Evolutionary conservation across 331 rosid genomes (phyloP).

Genomic region (Erythrophleum ivorense): DNA sequence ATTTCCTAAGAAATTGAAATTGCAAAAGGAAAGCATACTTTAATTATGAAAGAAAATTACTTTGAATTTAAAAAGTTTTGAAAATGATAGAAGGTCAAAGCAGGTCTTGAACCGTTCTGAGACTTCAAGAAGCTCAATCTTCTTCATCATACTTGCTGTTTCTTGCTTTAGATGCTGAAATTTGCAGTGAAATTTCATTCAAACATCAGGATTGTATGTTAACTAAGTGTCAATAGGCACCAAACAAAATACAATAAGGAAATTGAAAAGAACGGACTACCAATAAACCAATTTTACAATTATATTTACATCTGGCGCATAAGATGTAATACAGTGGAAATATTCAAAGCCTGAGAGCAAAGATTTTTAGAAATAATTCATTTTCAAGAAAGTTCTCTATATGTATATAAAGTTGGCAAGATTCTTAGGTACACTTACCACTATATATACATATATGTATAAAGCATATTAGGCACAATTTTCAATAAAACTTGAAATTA

Average conservation of each 20-base stretch:
- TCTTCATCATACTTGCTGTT: conserved; percentile 67
- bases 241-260: neutral
- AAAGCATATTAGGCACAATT: too few species aligned
- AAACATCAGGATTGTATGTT: conserved; percentile 4
- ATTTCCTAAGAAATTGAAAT: conserved; percentile 53
- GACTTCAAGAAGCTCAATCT: conserved; percentile 77
- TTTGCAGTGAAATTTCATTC: conserved; percentile 21
- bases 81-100: conserved; percentile 28
- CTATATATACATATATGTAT: too few species aligned
- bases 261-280: too few species aligned
- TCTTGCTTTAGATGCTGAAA: conserved; percentile 72
- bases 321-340: too few species aligned
- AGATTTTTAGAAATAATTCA: too few species aligned
- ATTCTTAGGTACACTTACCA: too few species aligned
- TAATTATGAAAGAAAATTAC: neutral
- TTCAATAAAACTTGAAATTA: too few species aligned
- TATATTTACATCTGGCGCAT: too few species aligned
- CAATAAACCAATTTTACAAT: neutral
- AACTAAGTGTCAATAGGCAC: neutral
- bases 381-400: too few species aligned
- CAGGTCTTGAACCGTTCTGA: conserved; percentile 62
- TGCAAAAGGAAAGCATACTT: neutral
- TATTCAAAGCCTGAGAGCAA: too few species aligned
- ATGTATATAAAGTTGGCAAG: too few species aligned
- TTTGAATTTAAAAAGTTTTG: neutral